Percentiles rank a stretch among this genome's conserved stretches.
phyloP scores from a whole-genome alignment of 2,329 filamentous ascomycete genomes.

The Biscogniauxia sp. region DNA sequence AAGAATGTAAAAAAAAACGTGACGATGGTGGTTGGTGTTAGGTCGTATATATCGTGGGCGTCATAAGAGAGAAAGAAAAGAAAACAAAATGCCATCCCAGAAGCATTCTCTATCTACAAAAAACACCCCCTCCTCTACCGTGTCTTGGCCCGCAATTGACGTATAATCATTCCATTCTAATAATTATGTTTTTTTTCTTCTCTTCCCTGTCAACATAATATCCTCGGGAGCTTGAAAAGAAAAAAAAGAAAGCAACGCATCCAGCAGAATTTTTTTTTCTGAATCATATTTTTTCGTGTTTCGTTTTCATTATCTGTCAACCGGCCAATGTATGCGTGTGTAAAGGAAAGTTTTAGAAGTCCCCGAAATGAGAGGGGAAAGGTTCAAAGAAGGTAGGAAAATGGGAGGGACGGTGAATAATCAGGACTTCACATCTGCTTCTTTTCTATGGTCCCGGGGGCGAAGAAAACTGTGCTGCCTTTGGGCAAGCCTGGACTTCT shows the following conservation, averaged over 20 bases:
- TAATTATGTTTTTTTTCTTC: background rate
- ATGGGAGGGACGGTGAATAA: background rate
- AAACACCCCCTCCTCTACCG: background rate
- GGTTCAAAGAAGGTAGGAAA: background rate
- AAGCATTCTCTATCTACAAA: background rate
- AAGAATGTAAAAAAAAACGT: background rate
- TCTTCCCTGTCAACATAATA: background rate
- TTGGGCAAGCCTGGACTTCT: background rate
- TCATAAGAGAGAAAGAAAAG: background rate
- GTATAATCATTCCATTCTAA: background rate
- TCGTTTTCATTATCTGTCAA: no score
- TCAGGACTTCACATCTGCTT: constrained; percentile 3
- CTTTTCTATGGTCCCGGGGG: constrained; percentile 1
- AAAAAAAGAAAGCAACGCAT: background rate
- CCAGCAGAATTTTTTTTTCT: background rate
- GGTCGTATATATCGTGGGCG: background rate
- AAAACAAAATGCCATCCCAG: no score
- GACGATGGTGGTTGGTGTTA: background rate
- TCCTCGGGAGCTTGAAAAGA: background rate
- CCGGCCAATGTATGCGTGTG: no score
- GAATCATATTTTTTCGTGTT: background rate
- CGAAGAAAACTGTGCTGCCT: constrained; percentile 1
- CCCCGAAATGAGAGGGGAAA: no score
- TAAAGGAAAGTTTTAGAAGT: no score
- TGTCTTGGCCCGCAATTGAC: background rate